Base-by-base conservation (phyloP, 202 grass and related monocot genomes). In the Eragrostis tef region DNA sequence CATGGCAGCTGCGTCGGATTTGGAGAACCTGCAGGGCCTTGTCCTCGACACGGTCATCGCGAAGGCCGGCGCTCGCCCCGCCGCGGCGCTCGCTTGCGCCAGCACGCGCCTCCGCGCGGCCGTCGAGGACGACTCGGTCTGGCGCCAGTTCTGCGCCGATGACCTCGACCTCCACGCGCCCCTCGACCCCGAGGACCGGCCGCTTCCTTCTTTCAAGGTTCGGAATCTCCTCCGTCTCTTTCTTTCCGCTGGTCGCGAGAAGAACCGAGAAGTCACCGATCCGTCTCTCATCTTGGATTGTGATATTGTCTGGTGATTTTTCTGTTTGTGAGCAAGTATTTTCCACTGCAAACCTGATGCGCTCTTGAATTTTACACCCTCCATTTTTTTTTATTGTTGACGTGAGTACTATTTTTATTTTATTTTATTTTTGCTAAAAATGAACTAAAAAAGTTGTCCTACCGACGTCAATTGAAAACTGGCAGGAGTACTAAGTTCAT, bases 151-250 rank as follows among this genome's bases (percentile, higher is more conserved):
- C 83, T 99, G 96, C 72, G 74, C 83, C 0, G 67, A 88, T 4
- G 90, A 96, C 81, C 74, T 99, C 59, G 83, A 73, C n/a, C 80
- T 99, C 12, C 17, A 73, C 17, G 83, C 87, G 26, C 85, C 90
- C 17, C n/a, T 93, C 45, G 96, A 91, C 41, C 90, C 93, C 19
- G 85, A 89, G 6, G 91, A 70, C 47, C 79, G 12, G 16, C 71
- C 67, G 69, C 89, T 92, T n/a, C 80, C 89, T 7, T 93, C 89
- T 9, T 99, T 99, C 83, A 91, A 90, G 93, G 96, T 93, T 9
- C 14, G 24, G 53, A 1, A 27, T 51, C 49, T 19, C 13, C 64
- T 41, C 29, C 6, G n/a, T 41, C 25, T 14, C 59, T 42, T 41
- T 24, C 7, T 0, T 43, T 46, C 31, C 67, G 2, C 65, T 16